phyloP scores from a whole-genome alignment of 1,284 basidiomycete genomes.

The Naganishia sp. region DNA sequence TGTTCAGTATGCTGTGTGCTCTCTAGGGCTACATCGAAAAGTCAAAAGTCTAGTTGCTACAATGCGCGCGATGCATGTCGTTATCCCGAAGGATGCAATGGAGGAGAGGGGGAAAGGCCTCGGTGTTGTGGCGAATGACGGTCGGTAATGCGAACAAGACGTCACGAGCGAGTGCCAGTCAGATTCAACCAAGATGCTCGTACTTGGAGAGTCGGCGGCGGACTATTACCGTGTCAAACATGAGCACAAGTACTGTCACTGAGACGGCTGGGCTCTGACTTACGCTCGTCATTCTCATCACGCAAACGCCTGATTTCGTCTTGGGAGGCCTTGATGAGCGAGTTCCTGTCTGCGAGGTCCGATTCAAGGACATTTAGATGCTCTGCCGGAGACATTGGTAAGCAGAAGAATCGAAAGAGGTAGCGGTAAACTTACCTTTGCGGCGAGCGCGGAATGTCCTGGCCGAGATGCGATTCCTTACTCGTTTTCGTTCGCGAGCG shows the following conservation, averaged over 20 bases:
- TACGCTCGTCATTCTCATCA: slow-evolving; percentile 45
- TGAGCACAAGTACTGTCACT: background rate
- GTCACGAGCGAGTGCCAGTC: background rate
- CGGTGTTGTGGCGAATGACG: no score
- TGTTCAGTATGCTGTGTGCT: slow-evolving; percentile 5
- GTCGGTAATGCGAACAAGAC: no score
- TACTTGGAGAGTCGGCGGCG: slow-evolving; percentile 17
- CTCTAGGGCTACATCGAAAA: slow-evolving; percentile 19
- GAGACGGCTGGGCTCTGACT: slow-evolving; percentile 29
- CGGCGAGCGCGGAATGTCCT: slow-evolving; percentile 53
- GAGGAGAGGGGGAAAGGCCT: background rate
- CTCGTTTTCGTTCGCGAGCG: slow-evolving; percentile 52
- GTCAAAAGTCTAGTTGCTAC: slow-evolving; percentile 2
- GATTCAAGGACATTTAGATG: slow-evolving; percentile 48
- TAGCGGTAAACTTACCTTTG: slow-evolving; percentile 43
- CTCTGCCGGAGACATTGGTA: slow-evolving; percentile 39
- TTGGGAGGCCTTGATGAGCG: slow-evolving; percentile 46
- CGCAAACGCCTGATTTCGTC: slow-evolving; percentile 47
- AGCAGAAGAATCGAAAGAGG: background rate
- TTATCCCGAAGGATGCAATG: background rate
- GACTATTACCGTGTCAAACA: background rate
- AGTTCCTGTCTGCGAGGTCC: slow-evolving; percentile 46
- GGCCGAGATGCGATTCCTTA: slow-evolving; percentile 52
- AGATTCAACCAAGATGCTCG: slow-evolving; percentile 5
- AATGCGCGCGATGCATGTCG: background rate